phyloP scores from a whole-genome alignment of 768 basidiomycete genomes.

The Tulasnella sp. region DNA sequence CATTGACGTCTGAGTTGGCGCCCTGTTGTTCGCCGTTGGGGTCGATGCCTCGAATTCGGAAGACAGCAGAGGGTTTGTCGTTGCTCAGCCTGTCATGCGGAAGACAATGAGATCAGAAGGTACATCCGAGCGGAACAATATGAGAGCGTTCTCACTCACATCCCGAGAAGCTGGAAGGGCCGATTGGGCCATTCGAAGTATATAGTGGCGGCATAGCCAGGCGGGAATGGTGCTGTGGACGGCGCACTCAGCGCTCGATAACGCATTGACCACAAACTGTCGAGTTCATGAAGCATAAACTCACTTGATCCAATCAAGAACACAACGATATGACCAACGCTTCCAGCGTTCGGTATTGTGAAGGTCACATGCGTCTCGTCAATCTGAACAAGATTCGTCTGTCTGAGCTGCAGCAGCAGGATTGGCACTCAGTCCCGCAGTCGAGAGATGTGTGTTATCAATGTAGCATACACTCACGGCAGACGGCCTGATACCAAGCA shows the following conservation, averaged over 20 bases:
- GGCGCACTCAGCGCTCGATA: too few species aligned
- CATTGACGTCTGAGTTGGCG: slow-evolving; percentile 41
- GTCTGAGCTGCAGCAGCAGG: slow-evolving; percentile 23
- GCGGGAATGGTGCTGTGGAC: slow-evolving; percentile 73
- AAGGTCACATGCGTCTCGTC: slow-evolving; percentile 78
- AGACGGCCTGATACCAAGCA: slow-evolving; percentile 22
- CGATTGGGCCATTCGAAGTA: slow-evolving; percentile 81
- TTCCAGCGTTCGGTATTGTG: slow-evolving; percentile 54
- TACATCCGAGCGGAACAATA: too few species aligned
- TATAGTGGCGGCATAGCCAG: slow-evolving; percentile 73
- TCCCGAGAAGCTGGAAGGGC: slow-evolving; percentile 76
- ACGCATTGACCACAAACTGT: too few species aligned
- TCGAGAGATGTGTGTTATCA: neutral
- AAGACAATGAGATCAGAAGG: too few species aligned
- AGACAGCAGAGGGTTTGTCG: slow-evolving; percentile 82
- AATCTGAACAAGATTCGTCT: slow-evolving; percentile 70
- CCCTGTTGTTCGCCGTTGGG: slow-evolving; percentile 26
- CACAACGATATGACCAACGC: slow-evolving; percentile 73
- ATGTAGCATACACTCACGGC: slow-evolving; percentile 14
- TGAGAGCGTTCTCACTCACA: slow-evolving; percentile 56
- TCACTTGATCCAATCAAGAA: slow-evolving; percentile 69
- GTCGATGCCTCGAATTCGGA: slow-evolving; percentile 63
- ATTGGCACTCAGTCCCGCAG: neutral
- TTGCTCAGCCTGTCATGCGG: slow-evolving; percentile 57
- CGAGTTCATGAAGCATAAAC: slow-evolving; percentile 3